phyloP scores from a whole-genome alignment of 2,329 filamentous ascomycete genomes.

The Westerdykella sp. region DNA sequence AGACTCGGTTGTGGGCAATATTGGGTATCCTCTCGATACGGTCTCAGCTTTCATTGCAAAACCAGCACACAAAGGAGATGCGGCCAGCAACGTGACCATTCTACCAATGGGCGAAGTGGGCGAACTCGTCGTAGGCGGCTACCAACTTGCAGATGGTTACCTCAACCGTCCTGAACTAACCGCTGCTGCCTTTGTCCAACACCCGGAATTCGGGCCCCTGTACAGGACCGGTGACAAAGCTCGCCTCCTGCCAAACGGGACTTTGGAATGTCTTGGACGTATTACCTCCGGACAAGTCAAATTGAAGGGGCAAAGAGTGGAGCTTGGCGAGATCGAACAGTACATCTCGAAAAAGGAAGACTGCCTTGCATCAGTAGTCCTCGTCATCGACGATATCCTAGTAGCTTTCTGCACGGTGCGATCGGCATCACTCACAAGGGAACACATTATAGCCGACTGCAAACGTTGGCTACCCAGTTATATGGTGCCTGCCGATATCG shows the following conservation, averaged over 20 bases:
- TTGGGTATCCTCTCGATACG: constrained; percentile 72
- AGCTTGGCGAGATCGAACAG: constrained; percentile 58
- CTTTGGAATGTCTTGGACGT: constrained; percentile 76
- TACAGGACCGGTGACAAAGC: constrained; percentile 87
- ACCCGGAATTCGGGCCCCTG: constrained; percentile 57
- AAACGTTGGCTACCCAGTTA: constrained; percentile 70
- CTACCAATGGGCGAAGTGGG: constrained; percentile 63
- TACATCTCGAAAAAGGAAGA: constrained; percentile 23
- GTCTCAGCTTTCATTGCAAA: constrained; percentile 70
- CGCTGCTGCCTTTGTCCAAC: constrained; percentile 60
- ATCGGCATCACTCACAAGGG: constrained; percentile 32
- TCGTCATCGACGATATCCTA: constrained; percentile 62
- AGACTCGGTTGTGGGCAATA: constrained; percentile 56
- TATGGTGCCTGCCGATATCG: constrained; percentile 74
- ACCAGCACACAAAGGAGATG: constrained; percentile 27
- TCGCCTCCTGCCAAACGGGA: constrained; percentile 58
- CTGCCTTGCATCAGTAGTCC: constrained; percentile 59
- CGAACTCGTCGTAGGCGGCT: constrained; percentile 74
- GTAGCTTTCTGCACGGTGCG: constrained; percentile 66
- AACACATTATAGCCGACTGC: constrained; percentile 54
- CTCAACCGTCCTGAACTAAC: constrained; percentile 77
- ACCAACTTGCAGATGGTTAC: constrained; percentile 74
- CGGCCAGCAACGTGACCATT: constrained; percentile 41
- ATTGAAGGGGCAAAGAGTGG: constrained; percentile 73
- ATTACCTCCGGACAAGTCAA: constrained; percentile 79